These are phyloP conservation scores for Tetrapisispora namnaoensis DNA, from an alignment of 805 yeast genomes.

Conservation along the genomic window DNA sequence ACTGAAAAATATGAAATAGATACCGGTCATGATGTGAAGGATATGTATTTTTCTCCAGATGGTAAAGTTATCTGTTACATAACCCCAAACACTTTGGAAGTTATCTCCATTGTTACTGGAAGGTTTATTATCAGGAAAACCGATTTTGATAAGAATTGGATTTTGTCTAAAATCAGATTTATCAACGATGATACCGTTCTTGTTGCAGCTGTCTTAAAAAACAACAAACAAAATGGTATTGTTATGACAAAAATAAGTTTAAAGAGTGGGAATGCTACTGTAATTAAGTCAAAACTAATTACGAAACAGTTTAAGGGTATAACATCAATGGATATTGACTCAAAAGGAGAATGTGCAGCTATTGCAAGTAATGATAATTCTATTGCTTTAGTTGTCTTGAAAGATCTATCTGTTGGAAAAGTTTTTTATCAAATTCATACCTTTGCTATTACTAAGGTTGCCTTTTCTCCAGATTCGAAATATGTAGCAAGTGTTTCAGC, in stretches of 20 bases:
- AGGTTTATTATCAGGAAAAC: constrained; percentile 29
- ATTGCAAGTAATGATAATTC: constrained; percentile 51
- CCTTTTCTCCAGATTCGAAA: constrained; percentile 59
- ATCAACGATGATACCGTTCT: constrained; percentile 29
- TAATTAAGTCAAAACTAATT: constrained; percentile 17
- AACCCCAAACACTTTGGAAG: constrained; percentile 43
- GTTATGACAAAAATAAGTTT: constrained; percentile 22
- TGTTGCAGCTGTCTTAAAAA: constrained; percentile 35
- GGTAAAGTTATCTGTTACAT: constrained; percentile 57
- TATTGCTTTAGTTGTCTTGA: constrained; percentile 43
- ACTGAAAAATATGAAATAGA: constrained; percentile 45
- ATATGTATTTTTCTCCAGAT: constrained; percentile 56
- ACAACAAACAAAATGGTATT: constrained; percentile 33
- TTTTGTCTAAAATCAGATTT: constrained; percentile 31
- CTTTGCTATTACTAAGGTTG: constrained; percentile 67
- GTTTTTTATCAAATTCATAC: constrained; percentile 54
- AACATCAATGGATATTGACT: constrained; percentile 39
- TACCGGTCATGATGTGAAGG: constrained; percentile 49
- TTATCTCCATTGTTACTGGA: constrained; percentile 35
- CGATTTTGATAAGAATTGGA: constrained; percentile 27
- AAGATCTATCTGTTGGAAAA: constrained; percentile 42
- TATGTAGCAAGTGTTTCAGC: constrained; percentile 67
- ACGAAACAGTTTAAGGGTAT: constrained; percentile 41
- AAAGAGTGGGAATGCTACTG: constrained; percentile 18
- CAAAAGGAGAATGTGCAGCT: constrained; percentile 30